Base-by-base conservation (phyloP, 1,284 basidiomycete genomes). In the Marasmius tenuissimus region DNA sequence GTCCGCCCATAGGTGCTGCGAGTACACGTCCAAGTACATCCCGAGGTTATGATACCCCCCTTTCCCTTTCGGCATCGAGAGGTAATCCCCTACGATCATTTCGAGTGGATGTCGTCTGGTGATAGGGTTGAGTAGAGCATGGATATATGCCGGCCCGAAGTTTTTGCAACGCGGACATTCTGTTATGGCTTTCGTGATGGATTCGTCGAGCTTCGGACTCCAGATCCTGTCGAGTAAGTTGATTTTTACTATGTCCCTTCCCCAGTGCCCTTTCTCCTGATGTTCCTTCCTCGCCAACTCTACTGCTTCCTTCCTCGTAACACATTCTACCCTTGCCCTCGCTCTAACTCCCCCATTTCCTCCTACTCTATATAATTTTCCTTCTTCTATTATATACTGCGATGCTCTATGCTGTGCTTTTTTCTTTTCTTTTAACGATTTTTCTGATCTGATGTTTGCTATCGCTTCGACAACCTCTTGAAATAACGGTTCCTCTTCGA, bases 111-210 rank as follows among this genome's bases (percentile, higher is more conserved):
- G 72, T 4, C 71, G 63, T 4, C 76, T 58, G 0, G 68, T 73
- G 49, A 80, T 75, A 0, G 77, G 76, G 33, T 78, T 64, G 7
- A 79, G 61, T 0, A 77, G 65, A 0, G 74, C 63, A 53, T 75
- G 67, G 0, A 75, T 45, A 50, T 69, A 65, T 1, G 65, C 53
- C 3, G 65, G 12, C 0, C 74, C 72, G 45, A 74, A 75, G 55
- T 64, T 67, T 45, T 71, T 69, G 67, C 74, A 74, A 6, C 57
- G 42, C 1, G 52, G 65, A 59, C 77, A 78, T 18, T 73, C 64
- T 3, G 38, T 47, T 14, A 78, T 75, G 0, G 65, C 73, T 3
- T 63, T 45, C 39, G 72, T 61, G 18, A 76, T 73, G 7, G 70
- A 69, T 1, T 63, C 58, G 63, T 76, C 71, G 0, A 78, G 65